Base-by-base conservation (phyloP, 2,329 filamentous ascomycete genomes). In the Colletotrichum navitas region DNA sequence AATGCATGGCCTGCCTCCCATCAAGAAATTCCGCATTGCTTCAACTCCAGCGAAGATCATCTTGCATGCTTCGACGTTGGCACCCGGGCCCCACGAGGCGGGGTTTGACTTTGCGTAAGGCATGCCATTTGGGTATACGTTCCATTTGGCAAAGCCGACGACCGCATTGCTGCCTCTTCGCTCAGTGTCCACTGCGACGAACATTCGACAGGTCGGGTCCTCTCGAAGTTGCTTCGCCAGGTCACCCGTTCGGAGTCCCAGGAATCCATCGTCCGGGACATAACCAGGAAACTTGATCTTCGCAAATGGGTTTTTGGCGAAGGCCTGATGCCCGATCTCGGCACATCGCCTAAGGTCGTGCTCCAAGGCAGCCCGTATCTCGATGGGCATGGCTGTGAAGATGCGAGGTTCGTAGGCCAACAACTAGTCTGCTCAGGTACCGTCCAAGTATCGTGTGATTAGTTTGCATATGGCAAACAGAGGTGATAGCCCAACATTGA, bases 131-230 rank as follows among this genome's bases (percentile, higher is more conserved):
- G 76, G 72, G 76, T 78, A 82, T 10, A 83, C 74, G 58, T 78
- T 79, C 78, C 81, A 83, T 75, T 78, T 78, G 41, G 78, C 74
- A 63, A 82, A 83, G 12, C 78, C 77, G 52, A 83, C 68, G 61
- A 76, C 78, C 63, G 75, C 74, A 2, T 78, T 74, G 24, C 74
- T 61, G 18, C 65, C 64, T 6, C 36, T 43, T 45, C 43, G 12
- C 3, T 69, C 66, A 1, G 66, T 65, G 60, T 75, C 66, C n/a
- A 62, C 59, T 6, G 58, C 68, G 14, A 62, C 60, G 24, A 71
- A 43, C 36, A 71, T 41, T 4, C 51, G 64, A 21, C 18, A 24
- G 16, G 47, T 47, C 14, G 61, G 66, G 16, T 71, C 68, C 11
- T 63, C 65, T 24, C 59, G 51, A 39, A 71, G 45, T 8, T 73